Evolutionary conservation across 2,329 filamentous ascomycete species (phyloP), one percentile per base, ranked within the genome.

Genomic region (Colletotrichum lentis): DNA sequence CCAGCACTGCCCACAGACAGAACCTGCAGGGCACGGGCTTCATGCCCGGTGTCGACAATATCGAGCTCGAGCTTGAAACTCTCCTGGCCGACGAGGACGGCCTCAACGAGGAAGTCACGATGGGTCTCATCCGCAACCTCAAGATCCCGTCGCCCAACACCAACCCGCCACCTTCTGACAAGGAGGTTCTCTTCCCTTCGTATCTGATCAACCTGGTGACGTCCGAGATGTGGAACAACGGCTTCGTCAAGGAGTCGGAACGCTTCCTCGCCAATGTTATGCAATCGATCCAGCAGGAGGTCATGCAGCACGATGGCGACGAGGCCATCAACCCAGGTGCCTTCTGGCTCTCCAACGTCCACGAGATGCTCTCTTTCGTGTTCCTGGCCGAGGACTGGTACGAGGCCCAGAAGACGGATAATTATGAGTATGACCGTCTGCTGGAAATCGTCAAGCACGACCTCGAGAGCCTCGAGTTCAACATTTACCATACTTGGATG

Each of bases 401-500:
- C 75, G 96, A 98, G 82, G 93, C 95, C 65, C 96, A 99, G 80
- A 99, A 99, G 88, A 96, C 94, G 44, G 96, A 99, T 81, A 98
- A 98, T 78, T 98, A 97, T 78, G 96, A 99, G 83, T 99, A 99
- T 75, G 96, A 99, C 80, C 91, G 96, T 71, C 86, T 99, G 61
- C 84, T 99, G 75, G 96, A 99, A 80, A 98, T 99, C 78, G 96
- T 99, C 78, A 99, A 99, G 86, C 96, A 99, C 78, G 96, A 99
- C 78, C 85, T 99, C 59, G 96, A 99, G 83, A 97, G 93, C 80
- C 85, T 99, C 71, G 96, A 99, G 82, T 99, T 99, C 85, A 99
- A 99, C 84, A 99, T 99, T 75, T 99, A 99, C 81, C 96, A 99
- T 82, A 99, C 96, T 31, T 99, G 96, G 96, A 99, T 99, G 96